Evolutionary conservation across 2,329 filamentous ascomycete species (phyloP), one percentile per base, ranked within the genome.

Genomic region (Volutella citrinella): DNA sequence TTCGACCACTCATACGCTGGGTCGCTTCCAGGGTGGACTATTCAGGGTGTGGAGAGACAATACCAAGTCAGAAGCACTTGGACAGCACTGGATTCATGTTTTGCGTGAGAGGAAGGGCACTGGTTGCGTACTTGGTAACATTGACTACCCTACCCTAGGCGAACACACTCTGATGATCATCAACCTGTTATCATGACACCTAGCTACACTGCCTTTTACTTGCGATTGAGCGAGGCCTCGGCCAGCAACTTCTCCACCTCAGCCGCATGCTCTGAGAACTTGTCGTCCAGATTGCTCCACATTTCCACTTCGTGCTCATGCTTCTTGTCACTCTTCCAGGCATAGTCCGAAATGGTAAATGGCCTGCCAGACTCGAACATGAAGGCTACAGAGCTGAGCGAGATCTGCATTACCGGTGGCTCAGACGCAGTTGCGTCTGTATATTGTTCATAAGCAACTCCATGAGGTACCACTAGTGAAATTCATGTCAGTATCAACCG

Each of bases 281-380:
- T 51, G 8, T 51, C 48, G 2, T 51, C 42, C 16, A 51, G 8
- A 16, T 52, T 18, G 29, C 52, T 46, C 48, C 48, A 51, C 48
- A 51, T 52, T 35, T 51, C 52, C 5, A 48, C 46, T 10, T 51
- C 48, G 5, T 51, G 48, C 14, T 51, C 48, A 8, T 51, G 48
- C 39, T 51, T 51, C 32, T 52, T 52, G 4, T 50, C 8, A 5
- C 41, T 51, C 12, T 48, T 46, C 48, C 48, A 51, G 1, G 48
- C 48, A 46, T 46, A 51, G 10, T 52, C 38, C 1, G 48, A 51
- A 3, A 51, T 46, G 3, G 48, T 52, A 4, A 51, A 41, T 11
- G 46, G 48, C 4, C 48, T 32, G 8, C 48, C 49, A n/a, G 46
- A 51, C 21, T 51, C 48, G 18, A 51, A 51, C 48, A 51, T 51